phyloP scores from a whole-genome alignment of 225 moss, liverwort and hornwort species.

The Bryum argenteum region DNA sequence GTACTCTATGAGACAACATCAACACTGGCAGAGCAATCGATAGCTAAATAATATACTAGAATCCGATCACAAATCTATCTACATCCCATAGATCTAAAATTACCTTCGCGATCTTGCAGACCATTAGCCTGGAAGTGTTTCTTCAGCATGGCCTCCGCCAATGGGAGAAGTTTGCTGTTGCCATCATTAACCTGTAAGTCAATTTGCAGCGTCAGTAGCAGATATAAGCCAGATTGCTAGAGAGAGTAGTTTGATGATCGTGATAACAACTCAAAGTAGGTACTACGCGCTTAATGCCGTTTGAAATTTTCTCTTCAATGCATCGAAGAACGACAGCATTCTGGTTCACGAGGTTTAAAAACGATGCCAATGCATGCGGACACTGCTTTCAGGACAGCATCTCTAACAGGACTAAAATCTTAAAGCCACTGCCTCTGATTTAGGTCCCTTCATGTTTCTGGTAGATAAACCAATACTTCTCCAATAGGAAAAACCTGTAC shows the following conservation, averaged over 20 bases:
- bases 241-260: constrained; percentile 10
- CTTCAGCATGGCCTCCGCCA: constrained; percentile 89
- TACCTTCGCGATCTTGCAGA: constrained; percentile 87
- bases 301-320: neutral
- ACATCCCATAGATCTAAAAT: constrained; percentile 19
- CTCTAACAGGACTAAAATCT: constrained; percentile 11
- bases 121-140: constrained; percentile 74
- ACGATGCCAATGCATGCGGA: neutral
- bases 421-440: constrained; percentile 8
- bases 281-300: neutral
- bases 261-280: neutral
- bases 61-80: neutral
- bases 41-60: neutral
- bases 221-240: neutral
- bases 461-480: neutral
- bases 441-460: neutral
- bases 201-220: constrained; percentile 23
- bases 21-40: constrained; percentile 1
- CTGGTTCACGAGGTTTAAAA: neutral
- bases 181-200: constrained; percentile 42
- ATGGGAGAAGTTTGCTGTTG: constrained; percentile 60
- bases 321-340: constrained; percentile 9
- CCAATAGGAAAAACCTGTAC: neutral
- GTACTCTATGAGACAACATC: neutral
- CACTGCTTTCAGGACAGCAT: constrained; percentile 6